phyloP scores from a whole-genome alignment of 768 basidiomycete species.

The Lactifluus volemus region DNA sequence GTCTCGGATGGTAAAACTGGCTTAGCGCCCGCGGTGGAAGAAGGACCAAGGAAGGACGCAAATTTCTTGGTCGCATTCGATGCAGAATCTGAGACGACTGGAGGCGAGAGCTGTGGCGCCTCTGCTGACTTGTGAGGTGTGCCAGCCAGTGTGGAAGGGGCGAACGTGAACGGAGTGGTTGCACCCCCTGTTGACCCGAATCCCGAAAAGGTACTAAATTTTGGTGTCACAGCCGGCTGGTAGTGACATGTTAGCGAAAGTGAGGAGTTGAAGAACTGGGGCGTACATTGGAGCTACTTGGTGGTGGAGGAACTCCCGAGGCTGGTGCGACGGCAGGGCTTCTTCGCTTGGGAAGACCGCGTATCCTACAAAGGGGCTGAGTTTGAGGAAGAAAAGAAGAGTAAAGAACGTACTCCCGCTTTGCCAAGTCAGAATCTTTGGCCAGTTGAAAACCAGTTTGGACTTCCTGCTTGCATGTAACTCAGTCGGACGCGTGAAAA shows the following conservation, averaged over 20 bases:
- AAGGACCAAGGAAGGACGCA: conserved; percentile 19
- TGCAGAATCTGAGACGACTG: conserved; percentile 19
- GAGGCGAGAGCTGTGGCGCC: conserved; percentile 5
- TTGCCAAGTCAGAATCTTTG: conserved; percentile 45
- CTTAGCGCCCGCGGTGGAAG: conserved; percentile 2
- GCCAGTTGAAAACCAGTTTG: conserved; percentile 48
- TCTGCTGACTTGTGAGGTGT: conserved; percentile 21
- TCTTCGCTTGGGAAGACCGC: conserved; percentile 47
- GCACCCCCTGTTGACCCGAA: conserved; percentile 33
- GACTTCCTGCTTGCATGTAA: conserved; percentile 31
- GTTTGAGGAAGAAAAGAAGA: neutral
- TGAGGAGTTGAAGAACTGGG: conserved; percentile 9
- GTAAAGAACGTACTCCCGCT: conserved; percentile 42
- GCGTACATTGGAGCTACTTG: conserved; percentile 25
- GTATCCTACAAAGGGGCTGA: conserved; percentile 40
- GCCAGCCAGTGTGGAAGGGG: conserved; percentile 24
- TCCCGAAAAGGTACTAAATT: conserved; percentile 45
- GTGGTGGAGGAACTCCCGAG: conserved; percentile 14
- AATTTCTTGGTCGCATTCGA: conserved; percentile 18
- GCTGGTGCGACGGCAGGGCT: conserved; percentile 21
- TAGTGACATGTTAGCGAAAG: conserved; percentile 6
- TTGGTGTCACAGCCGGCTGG: conserved; percentile 27
- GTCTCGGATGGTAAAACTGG: conserved; percentile 8
- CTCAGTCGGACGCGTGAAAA: neutral
- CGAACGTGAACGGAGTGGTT: conserved; percentile 35